Evolutionary conservation across 441 rosid species (phyloP).

Genomic region (Populus trichocarpa): DNA sequence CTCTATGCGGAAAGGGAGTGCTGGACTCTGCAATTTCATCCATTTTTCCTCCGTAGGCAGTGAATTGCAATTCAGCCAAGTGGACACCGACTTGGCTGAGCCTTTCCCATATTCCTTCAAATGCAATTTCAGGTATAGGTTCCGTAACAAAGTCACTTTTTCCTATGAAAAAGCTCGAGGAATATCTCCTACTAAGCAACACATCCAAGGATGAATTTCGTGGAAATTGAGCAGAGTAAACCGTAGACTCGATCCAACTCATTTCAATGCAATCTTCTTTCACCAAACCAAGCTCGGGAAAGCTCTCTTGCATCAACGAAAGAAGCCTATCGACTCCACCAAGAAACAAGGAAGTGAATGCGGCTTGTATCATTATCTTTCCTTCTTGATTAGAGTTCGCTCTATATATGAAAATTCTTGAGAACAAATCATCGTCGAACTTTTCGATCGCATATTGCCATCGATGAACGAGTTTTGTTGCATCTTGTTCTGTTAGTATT

Average conservation of each 20-base stretch:
- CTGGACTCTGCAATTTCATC: conserved; percentile 30
- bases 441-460: conserved; percentile 49
- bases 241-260: conserved; percentile 56
- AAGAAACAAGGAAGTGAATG: conserved; percentile 39
- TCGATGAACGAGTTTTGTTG: conserved; percentile 13
- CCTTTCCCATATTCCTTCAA: conserved; percentile 38
- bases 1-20: conserved; percentile 53
- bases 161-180: conserved; percentile 20
- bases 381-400: neutral
- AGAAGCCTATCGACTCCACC: conserved; percentile 38
- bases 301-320: conserved; percentile 30
- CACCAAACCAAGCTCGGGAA: conserved; percentile 50
- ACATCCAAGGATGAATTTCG: conserved; percentile 19
- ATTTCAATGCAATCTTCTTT: conserved; percentile 15
- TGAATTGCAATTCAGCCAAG: conserved; percentile 25
- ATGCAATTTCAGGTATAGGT: conserved; percentile 37
- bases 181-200: conserved; percentile 29
- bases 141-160: conserved; percentile 50
- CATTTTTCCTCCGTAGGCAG: conserved; percentile 69
- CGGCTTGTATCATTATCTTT: conserved; percentile 22
- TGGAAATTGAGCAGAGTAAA: conserved; percentile 32
- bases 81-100: conserved; percentile 29
- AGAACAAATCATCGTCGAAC: conserved; percentile 33
- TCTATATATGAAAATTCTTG: neutral
- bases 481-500: conserved; percentile 19